Percentiles rank a stretch among this genome's conserved stretches.
These are phyloP conservation scores for Claviceps sp. DNA, from an alignment of 2,329 filamentous ascomycete genomes.

Conservation along the genomic window DNA sequence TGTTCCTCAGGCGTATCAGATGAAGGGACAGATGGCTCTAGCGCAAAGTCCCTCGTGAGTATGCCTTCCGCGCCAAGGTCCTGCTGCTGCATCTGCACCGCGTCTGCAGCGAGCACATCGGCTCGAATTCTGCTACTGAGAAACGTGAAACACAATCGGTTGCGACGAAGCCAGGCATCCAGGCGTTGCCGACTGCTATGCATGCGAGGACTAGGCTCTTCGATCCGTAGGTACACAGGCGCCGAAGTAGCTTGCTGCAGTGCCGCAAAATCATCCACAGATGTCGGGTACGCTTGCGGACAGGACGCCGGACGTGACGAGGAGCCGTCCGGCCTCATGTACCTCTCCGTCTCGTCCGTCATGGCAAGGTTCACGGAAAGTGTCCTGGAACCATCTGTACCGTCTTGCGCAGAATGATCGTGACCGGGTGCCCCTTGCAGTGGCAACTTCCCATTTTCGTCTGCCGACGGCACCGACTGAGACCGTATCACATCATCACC, in stretches of 20 bases:
- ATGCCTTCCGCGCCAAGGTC: slow-evolving; percentile 2
- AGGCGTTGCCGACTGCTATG: neutral
- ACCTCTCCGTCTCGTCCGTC: neutral
- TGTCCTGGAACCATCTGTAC: neutral
- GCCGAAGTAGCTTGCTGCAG: neutral
- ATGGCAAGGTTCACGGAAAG: neutral
- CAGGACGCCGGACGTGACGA: neutral
- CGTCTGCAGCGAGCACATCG: neutral
- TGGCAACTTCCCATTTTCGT: neutral
- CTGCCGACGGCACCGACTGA: too few relatives aligned
- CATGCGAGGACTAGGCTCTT: neutral
- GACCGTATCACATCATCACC: neutral
- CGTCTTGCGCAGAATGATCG: neutral
- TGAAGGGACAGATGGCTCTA: neutral
- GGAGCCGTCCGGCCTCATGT: neutral
- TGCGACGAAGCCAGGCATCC: neutral
- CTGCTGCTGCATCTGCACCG: neutral
- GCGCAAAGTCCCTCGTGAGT: slow-evolving; percentile 7
- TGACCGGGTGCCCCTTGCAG: neutral
- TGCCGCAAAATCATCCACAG: neutral
- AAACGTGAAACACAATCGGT: neutral
- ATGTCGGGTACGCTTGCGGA: neutral
- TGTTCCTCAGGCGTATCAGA: neutral
- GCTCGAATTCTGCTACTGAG: neutral
- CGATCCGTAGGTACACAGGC: neutral